Evolutionary conservation across 2,329 filamentous ascomycete genomes (phyloP).

Genomic region (Fusarium nodosum): DNA sequence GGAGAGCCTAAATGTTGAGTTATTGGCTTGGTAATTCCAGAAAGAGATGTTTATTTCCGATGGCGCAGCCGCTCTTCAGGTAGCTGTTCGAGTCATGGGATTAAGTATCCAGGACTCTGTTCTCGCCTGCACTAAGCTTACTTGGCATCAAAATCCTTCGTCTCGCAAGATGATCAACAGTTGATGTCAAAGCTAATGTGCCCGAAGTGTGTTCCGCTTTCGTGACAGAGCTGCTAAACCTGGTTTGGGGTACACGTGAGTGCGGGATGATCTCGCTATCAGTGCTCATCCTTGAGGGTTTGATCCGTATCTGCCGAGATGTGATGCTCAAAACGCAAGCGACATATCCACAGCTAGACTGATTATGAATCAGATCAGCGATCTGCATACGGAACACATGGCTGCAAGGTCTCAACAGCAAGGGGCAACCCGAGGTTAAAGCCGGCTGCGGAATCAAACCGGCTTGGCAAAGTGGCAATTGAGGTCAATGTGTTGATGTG

Average conservation of each 20-base stretch:
- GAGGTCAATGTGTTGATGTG: neutral
- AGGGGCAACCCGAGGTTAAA: neutral
- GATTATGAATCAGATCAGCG: neutral
- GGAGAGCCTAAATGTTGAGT: neutral
- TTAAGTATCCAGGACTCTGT: fast-evolving
- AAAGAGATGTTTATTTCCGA: neutral
- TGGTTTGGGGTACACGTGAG: neutral
- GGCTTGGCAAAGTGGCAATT: neutral
- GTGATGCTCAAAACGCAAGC: neutral
- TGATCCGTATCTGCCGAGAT: neutral
- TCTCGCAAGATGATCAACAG: neutral
- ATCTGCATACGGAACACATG: neutral
- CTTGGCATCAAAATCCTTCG: neutral
- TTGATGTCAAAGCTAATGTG: neutral
- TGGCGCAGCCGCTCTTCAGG: neutral
- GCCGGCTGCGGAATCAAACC: neutral
- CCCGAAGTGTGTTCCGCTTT: neutral
- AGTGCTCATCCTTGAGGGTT: neutral
- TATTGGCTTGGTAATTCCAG: neutral
- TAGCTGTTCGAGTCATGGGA: neutral
- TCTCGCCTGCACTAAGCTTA: neutral
- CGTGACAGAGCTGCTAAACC: neutral
- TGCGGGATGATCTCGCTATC: neutral
- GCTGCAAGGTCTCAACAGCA: neutral
- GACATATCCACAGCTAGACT: neutral